Evolutionary conservation across 441 rosid species (phyloP).

Genomic region (Pelargonium fulgidum): DNA sequence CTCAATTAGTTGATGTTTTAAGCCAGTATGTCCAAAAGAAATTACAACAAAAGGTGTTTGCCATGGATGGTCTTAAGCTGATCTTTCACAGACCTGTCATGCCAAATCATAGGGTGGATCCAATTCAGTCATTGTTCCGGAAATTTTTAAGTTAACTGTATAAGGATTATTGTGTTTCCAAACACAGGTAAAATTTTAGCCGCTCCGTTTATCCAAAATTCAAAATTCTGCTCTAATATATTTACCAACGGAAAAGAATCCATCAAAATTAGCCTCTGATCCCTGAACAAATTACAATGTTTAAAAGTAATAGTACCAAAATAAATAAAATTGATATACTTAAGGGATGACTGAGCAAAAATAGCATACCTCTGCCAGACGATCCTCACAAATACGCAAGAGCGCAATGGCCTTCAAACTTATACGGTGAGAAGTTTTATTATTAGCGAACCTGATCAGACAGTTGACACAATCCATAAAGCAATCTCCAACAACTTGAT

Average conservation of each 20-base stretch:
- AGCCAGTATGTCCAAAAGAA: neutral
- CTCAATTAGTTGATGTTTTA: neutral
- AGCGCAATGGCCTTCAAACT: slow-evolving; percentile 99
- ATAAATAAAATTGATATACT: slow-evolving; percentile 2
- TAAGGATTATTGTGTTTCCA: neutral
- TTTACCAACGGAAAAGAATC: slow-evolving; percentile 11
- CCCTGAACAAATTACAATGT: slow-evolving; percentile 4
- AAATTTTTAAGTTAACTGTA: neutral
- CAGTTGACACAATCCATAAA: slow-evolving; percentile 99
- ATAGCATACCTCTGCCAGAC: slow-evolving; percentile 82
- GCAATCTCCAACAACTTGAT: slow-evolving; percentile 98
- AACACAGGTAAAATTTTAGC: neutral
- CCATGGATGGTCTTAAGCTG: neutral
- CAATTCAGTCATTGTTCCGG: neutral
- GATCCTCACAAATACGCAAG: slow-evolving; percentile 98
- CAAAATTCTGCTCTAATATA: neutral
- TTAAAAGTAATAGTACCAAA: slow-evolving; percentile 12
- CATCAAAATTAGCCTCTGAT: slow-evolving; percentile 7
- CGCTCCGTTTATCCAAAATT: neutral
- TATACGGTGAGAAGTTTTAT: slow-evolving; percentile 85
- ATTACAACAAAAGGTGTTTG: neutral
- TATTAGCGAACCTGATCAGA: slow-evolving; percentile 97
- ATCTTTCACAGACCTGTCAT: neutral
- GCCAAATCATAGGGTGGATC: neutral
- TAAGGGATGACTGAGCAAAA: slow-evolving; percentile 10